Evolutionary conservation across 148 eudicot genomes (phyloP), one percentile per base, ranked within the genome.

Genomic region (Cornus controversa): DNA sequence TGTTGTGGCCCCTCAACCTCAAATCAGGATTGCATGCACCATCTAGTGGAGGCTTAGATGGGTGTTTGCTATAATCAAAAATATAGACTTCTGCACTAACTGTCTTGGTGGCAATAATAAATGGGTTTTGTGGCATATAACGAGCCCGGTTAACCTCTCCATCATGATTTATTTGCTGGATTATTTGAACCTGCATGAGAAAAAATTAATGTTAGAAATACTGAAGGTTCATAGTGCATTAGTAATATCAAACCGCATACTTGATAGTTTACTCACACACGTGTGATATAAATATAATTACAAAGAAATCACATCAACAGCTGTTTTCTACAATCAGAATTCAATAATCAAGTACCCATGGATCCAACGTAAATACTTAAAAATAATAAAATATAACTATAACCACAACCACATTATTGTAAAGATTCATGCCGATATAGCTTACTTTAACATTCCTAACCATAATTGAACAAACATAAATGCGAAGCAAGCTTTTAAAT

Each of bases 91-190:
- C 95, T 58, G 95, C 92, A 47, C 87, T 88, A 65, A 89, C 86
- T 66, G 95, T 89, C 85, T 91, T 93, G 57, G 95, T 93, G 68
- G 97, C 93, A 73, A 91, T 93, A 26, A 93, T 80, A 69, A 90
- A 93, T 60, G 82, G 86, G 79, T 91, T 90, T 85, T 93, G 97
- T 34, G 97, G 92, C 97, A 93, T 93, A 77, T 90, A 87, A n/a
- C 95, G 97, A 72, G 97, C 95, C 37, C 95, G 85, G 63, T 93
- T 91, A 28, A 93, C 93, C 80, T 93, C 95, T 64, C 97, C 97
- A 36, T 91, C 97, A 74, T 91, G 97, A 74, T 85, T 88, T 75
- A 94, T 92, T 85, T 94, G 95, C 81, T 94, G 97, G 76, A 92
- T 91, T 74, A 94, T 86, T 80, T 94, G 95, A 24, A 94, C 93